Evolutionary conservation across 106 monocot genomes (phyloP), one percentile per base, ranked within the genome.

Genomic region (Xerophyta viscosa): DNA sequence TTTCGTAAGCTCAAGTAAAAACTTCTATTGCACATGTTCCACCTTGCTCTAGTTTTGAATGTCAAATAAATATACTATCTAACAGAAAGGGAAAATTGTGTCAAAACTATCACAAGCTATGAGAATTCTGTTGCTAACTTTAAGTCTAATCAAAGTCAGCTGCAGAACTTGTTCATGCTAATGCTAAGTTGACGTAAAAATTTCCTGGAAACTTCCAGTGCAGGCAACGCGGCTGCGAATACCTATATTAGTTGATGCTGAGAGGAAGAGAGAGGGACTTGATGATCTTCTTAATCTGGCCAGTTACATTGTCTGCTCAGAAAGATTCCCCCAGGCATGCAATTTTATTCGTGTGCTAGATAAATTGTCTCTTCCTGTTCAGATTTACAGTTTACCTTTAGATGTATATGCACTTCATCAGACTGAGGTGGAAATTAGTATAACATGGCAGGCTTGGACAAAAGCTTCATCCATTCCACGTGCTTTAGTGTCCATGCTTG

Each of bases 401-500:
- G 12, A 36, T 37, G 29, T 0, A 36, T 56, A 5, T 56, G 6
- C 21, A 21, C 21, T 0, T 12, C 2, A 28, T 36, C 33, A 19
- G 14, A 23, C 1, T 8, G 48, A 5, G 20, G 2, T 20, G 20
- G 2, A 20, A n/a, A n/a, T n/a, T n/a, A 11, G 9, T 24, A 22
- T 24, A 46, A 46, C 15, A 19, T 27, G 13, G 21, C 60, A 98
- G 96, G 85, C 76, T 41, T 90, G 89, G 96, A 77, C 96, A 9
- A 46, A n/a, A 41, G 82, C 68, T 3, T 50, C 61, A 48, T 82
- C 89, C 22, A 71, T 61, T 36, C 71, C 96, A 30, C 54, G 68
- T 63, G 96, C 96, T 41, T 60, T 98, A 47, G 75, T 90, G 10
- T 63, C 78, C 24, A 77, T 98, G 58, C 76, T 98, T 74, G 30